Conservation (phyloP, 2,329 filamentous ascomycete species). For the Lecanicillium sp. region DNA sequence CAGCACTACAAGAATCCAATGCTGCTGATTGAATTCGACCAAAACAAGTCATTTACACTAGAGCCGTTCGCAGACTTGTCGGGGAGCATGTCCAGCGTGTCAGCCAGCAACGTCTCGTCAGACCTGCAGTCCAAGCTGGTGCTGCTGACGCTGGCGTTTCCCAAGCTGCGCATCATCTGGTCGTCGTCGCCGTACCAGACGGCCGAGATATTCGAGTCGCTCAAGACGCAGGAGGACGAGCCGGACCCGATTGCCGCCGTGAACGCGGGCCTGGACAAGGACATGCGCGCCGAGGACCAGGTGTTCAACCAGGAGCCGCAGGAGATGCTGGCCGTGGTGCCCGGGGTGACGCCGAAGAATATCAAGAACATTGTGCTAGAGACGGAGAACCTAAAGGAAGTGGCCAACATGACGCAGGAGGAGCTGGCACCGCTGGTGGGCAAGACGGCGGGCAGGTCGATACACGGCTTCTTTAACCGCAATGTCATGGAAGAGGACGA, state of each 20-base stretch:
- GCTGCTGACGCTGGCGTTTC: constrained; percentile 85
- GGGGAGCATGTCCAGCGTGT: constrained; percentile 54
- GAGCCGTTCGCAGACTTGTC: constrained; percentile 67
- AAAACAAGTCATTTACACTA: constrained; percentile 93
- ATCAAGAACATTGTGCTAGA: constrained; percentile 64
- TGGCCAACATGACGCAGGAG: constrained; percentile 76
- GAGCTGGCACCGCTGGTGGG: constrained; percentile 72
- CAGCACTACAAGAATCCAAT: constrained; percentile 84
- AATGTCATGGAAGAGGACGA: constrained; percentile 48
- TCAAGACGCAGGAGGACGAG: constrained; percentile 85
- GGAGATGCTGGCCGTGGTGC: constrained; percentile 81
- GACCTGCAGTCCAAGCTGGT: constrained; percentile 91
- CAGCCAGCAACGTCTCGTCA: constrained; percentile 48
- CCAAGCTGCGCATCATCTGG: constrained; percentile 86
- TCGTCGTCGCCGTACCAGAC: constrained; percentile 90
- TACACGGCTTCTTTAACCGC: constrained; percentile 72
- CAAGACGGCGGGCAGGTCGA: constrained; percentile 65
- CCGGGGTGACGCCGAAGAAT: constrained; percentile 75
- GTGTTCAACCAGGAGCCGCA: constrained; percentile 78
- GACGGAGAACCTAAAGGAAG: constrained; percentile 67
- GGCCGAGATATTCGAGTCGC: constrained; percentile 88
- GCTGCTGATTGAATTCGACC: constrained; percentile 95
- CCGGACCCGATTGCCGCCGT: constrained; percentile 87
- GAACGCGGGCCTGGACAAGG: constrained; percentile 60
- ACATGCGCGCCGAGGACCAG: constrained; percentile 54